Evolutionary conservation across 108 stramenopile genomes (phyloP), one percentile per base, ranked within the genome.

Genomic region (Skeletonema costatum): DNA sequence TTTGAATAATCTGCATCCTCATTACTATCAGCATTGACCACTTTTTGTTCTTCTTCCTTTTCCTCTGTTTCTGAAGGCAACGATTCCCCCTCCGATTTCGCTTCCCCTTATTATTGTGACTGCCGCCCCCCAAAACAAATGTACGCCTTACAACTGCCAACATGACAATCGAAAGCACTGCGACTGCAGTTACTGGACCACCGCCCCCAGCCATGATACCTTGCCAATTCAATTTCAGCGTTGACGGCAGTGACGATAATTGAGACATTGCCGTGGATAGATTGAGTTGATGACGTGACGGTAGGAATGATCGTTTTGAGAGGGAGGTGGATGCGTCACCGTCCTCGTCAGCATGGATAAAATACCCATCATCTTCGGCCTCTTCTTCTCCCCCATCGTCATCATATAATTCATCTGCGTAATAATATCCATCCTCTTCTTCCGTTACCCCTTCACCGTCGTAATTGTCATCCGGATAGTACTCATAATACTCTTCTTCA

Each of bases 1-100:
- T 64, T 64, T 2, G 73, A 73, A 64, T 73, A 73, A 36, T 73
- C 61, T 0, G 42, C 44, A 46, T 46, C 50, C 0, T 51, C 50
- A 51, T 51, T 14, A 21, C 6, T 14, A 51, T 51, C 19, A 19
- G 14, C 50, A 21, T 21, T 51, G 50, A 19, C 19, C 7, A 19
- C 50, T 19, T 51, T 14, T 14, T 19, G 50, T 2, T 29, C 41
- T 58, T 70, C 14, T 59, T 58, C n/a, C 11, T 29, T 16, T 39
- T n/a, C 33, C 35, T 38, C 69, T 19, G 25, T 31, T 46, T 44
- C 21, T 19, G 14, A 9, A 19, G 29, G 31, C 36, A 38, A 58
- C 38, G 25, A 32, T 38, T n/a, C 56, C 69, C 51, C 56, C 41
- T 36, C 30, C 25, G 17, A 59, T 21, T 21, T 29, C n/a, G 33